Base-by-base conservation (phyloP, 108 stramenopile species). In the Aurantiochytrium sp. region DNA sequence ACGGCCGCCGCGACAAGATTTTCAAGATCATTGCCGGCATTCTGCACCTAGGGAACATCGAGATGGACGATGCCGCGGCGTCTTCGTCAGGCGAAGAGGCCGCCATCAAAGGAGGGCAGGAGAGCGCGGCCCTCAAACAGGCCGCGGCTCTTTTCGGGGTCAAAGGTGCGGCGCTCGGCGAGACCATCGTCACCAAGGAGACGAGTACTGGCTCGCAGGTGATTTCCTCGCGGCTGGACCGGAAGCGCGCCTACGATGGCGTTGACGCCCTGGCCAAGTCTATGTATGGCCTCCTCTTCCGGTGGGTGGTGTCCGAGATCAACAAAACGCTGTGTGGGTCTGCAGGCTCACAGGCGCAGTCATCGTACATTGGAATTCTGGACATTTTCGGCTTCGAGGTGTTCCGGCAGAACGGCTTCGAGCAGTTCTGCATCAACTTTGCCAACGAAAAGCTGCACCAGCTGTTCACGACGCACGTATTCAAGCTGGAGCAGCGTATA, bases 221-320 rank as follows among this genome's bases (percentile, higher is more conserved):
- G 12, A 88, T 86, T 6, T 31, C 21, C n/a, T 91, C 96, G 42
- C 94, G 95, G 2, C 92, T 97, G 87, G 88, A 92, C 4, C 89
- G 92, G 21, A 96, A 96, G 39, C 94, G 93, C 88, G 96, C 98
- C 4, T 31, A 42, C 19, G 97, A 96, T 87, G 96, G 97, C 0
- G 90, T 96, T 1, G 98, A 98, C 91, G 98, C 98, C 4, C 90
- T 98, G 19, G 94, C 96, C 27, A 99, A 98, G 92, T 96, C 97
- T 22, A 91, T 98, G 52, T 98, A 98, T 89, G 96, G 96, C 37
- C 92, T 94, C 15, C 88, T 98, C 36, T 98, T 98, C 88, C 86
- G 96, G 30, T 96, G 95, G 96, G 92, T 98, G 2, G 97, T 98
- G 53, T 89, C 89, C 12, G 89, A 95, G 85, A 95, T 98, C 85